A percentile compares a stretch with the other conserved stretches of the same genome.
phyloP scores from a whole-genome alignment of 345 rosid genomes.

The Rhodomyrtus tomentosa region DNA sequence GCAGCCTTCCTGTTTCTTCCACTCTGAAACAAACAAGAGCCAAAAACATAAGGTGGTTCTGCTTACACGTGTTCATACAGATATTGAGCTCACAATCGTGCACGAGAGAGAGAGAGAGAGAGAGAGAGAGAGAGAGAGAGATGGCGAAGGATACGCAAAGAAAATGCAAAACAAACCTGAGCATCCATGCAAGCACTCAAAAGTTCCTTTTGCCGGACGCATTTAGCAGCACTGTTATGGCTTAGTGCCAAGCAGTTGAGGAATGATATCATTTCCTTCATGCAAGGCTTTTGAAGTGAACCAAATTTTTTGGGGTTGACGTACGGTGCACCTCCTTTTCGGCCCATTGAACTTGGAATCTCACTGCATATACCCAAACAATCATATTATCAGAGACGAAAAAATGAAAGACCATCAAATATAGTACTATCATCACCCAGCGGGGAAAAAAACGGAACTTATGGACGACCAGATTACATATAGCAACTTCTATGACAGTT shows the following conservation, averaged over 20 bases:
- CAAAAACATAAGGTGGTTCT: neutral
- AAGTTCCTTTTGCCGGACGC: slow-evolving; percentile 53
- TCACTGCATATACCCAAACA: neutral
- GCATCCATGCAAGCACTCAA: slow-evolving; percentile 57
- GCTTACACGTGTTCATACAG: neutral
- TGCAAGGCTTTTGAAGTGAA: slow-evolving; percentile 55
- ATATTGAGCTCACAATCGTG: neutral
- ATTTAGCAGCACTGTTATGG: slow-evolving; percentile 41
- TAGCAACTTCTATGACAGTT: neutral
- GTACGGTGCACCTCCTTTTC: slow-evolving; percentile 49
- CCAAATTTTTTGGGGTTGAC: slow-evolving; percentile 68
- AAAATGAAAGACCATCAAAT: neutral
- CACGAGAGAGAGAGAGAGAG: no score
- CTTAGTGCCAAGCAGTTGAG: slow-evolving; percentile 61
- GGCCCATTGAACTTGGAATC: slow-evolving; percentile 36
- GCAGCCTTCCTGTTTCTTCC: slow-evolving; percentile 39
- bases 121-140: neutral
- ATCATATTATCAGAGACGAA: neutral
- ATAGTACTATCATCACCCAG: neutral
- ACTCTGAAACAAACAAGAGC: slow-evolving; percentile 17
- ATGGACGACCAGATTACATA: neutral
- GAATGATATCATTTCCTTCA: slow-evolving; percentile 72
- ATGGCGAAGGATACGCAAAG: neutral
- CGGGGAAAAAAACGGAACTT: neutral
- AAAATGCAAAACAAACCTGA: slow-evolving; percentile 21